Conservation (phyloP, 306 rosid genomes). For the Erythrophleum fordii region DNA sequence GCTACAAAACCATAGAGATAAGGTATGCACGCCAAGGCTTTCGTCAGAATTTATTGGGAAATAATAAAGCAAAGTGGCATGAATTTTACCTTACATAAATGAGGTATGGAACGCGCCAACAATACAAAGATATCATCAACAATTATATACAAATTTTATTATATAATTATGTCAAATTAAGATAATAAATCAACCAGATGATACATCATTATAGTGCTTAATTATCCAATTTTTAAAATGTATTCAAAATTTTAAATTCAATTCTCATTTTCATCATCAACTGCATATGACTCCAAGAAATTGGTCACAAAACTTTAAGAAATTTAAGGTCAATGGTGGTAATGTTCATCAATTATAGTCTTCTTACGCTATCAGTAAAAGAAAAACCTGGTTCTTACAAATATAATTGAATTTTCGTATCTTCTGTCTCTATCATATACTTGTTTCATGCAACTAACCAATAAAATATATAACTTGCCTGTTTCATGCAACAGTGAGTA, state of each 20-base stretch:
- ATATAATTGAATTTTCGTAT: too few relatives aligned
- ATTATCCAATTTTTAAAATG: background rate
- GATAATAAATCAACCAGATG: background rate
- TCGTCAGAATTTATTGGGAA: background rate
- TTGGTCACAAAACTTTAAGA: background rate
- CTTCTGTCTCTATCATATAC: background rate
- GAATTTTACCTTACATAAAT: background rate
- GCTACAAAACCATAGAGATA: background rate
- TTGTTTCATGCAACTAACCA: too few relatives aligned
- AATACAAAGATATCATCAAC: too few relatives aligned
- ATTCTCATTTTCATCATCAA: background rate
- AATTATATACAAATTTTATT: background rate
- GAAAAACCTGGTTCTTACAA: background rate
- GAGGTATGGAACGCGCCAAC: conserved; percentile 13
- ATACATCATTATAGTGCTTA: background rate
- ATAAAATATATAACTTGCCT: background rate
- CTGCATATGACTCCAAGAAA: background rate
- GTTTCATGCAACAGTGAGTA: background rate
- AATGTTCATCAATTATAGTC: too few relatives aligned
- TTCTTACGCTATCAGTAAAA: background rate
- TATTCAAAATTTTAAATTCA: background rate
- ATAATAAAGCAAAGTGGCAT: background rate
- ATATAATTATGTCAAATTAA: background rate
- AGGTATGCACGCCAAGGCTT: background rate
- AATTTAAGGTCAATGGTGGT: background rate